Evolutionary conservation across 129 eudicot species (phyloP).

Genomic region (sunflower (Helianthus annuus)): DNA sequence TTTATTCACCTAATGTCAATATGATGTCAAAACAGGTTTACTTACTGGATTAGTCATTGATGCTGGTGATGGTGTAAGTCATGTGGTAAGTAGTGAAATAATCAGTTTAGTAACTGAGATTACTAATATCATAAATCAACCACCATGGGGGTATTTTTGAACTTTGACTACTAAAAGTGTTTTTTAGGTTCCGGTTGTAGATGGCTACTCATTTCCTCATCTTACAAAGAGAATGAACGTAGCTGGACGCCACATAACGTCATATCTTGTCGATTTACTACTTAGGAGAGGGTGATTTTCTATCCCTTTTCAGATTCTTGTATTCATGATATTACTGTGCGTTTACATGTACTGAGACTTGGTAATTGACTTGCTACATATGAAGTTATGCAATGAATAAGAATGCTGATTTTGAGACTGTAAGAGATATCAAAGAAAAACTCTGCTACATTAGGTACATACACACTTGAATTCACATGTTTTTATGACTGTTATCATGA

Average conservation of each 20-base stretch:
- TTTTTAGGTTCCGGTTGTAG: constrained; percentile 97
- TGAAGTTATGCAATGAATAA: constrained; percentile 96
- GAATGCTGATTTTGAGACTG: constrained; percentile 96
- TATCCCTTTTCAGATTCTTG: constrained; percentile 17
- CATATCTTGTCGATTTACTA: constrained; percentile 96
- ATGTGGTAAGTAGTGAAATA: constrained; percentile 66
- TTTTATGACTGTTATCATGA: constrained; percentile 3
- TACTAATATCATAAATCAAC: constrained; percentile 4
- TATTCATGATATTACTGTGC: constrained; percentile 12
- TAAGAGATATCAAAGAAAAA: constrained; percentile 94
- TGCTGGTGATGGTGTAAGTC: constrained; percentile 99
- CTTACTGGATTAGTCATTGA: constrained; percentile 95
- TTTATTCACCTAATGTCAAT: constrained; percentile 11
- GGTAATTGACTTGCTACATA: constrained; percentile 18
- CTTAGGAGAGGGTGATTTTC: constrained; percentile 85
- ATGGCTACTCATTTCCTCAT: constrained; percentile 99
- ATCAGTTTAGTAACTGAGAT: constrained; percentile 10
- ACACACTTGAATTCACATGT: constrained; percentile 13
- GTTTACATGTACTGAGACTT: constrained; percentile 13
- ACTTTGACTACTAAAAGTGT: constrained; percentile 5
- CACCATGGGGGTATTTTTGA: background rate
- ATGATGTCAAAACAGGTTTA: constrained; percentile 60
- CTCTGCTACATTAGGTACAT: constrained; percentile 88
- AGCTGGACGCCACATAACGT: constrained; percentile 96
- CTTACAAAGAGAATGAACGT: constrained; percentile 98